Percentiles rank a stretch among this genome's conserved stretches.
phyloP scores from a whole-genome alignment of 352 stramenopile genomes.

The Globisporangium orthogonon region DNA sequence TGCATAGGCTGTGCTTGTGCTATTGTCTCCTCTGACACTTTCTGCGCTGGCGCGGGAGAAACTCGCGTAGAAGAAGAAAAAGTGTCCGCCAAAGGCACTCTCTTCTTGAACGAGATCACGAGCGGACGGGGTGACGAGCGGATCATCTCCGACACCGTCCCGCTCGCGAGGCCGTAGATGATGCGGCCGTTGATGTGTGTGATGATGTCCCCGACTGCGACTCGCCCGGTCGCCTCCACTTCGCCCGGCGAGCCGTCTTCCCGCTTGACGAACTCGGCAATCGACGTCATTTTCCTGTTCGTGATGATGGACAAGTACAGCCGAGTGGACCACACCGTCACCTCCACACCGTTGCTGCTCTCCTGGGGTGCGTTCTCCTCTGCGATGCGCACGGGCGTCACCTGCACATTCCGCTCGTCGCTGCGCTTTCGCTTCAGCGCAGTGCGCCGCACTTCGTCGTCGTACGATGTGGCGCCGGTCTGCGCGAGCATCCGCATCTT shows the following conservation, averaged over 20 bases:
- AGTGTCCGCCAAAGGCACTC: background rate
- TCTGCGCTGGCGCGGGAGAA: background rate
- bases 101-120: slow-evolving; percentile 26
- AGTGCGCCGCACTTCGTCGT: slow-evolving; percentile 20
- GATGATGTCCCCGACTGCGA: slow-evolving; percentile 48
- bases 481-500: background rate
- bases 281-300: slow-evolving; percentile 33
- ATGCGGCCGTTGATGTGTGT: slow-evolving; percentile 32
- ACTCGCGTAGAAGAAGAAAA: too few relatives aligned
- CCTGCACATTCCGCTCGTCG: slow-evolving; percentile 4
- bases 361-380: background rate
- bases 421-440: slow-evolving; percentile 39
- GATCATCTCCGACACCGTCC: slow-evolving; percentile 47
- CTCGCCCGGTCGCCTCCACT: slow-evolving; percentile 48
- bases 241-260: slow-evolving; percentile 37
- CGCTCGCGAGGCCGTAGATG: slow-evolving; percentile 29
- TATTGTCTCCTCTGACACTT: background rate
- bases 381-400: background rate
- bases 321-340: slow-evolving; percentile 53
- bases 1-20: too few relatives aligned
- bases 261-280: slow-evolving; percentile 49
- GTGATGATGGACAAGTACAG: slow-evolving; percentile 67
- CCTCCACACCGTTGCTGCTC: slow-evolving; percentile 9
- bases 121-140: slow-evolving; percentile 32
- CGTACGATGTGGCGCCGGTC: slow-evolving; percentile 13